Conservation (phyloP, 1,284 basidiomycete genomes). For the Irpex lacteus region DNA sequence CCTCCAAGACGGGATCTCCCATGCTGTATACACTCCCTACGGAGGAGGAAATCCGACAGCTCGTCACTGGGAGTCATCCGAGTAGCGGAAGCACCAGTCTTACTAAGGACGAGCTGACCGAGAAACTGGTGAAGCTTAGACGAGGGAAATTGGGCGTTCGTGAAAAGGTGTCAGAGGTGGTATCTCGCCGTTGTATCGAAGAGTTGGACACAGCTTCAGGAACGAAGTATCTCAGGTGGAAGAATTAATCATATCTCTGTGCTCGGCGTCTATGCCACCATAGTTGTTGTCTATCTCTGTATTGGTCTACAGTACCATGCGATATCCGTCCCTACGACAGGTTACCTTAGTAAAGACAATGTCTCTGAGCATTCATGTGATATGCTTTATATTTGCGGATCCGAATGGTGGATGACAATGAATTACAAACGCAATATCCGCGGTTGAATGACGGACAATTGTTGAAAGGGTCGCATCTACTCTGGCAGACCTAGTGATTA, state of each 20-base stretch:
- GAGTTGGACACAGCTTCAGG: conserved; percentile 53
- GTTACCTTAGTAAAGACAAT: too few relatives aligned
- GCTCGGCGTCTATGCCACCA: too few relatives aligned
- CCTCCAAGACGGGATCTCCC: conserved; percentile 34
- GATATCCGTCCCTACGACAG: not conserved
- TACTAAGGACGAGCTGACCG: conserved; percentile 57
- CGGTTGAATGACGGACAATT: too few relatives aligned
- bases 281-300: not conserved
- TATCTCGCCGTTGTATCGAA: conserved; percentile 57
- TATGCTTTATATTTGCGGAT: too few relatives aligned
- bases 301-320: not conserved
- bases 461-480: too few relatives aligned
- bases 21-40: conserved; percentile 64
- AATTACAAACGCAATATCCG: too few relatives aligned
- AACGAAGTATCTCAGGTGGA: conserved; percentile 53
- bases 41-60: conserved; percentile 60
- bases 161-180: conserved; percentile 75
- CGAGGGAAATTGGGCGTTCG: conserved; percentile 66
- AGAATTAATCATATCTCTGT: conserved; percentile 27
- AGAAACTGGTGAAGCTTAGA: conserved; percentile 44
- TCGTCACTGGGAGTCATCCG: conserved; percentile 57
- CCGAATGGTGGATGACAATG: too few relatives aligned
- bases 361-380: too few relatives aligned
- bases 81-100: conserved; percentile 58
- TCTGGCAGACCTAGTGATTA: too few relatives aligned